A percentile compares a stretch with the other conserved stretches of the same genome.
Conservation (phyloP, 2,329 filamentous ascomycete species). For the Scolecobasidium constrictum region DNA sequence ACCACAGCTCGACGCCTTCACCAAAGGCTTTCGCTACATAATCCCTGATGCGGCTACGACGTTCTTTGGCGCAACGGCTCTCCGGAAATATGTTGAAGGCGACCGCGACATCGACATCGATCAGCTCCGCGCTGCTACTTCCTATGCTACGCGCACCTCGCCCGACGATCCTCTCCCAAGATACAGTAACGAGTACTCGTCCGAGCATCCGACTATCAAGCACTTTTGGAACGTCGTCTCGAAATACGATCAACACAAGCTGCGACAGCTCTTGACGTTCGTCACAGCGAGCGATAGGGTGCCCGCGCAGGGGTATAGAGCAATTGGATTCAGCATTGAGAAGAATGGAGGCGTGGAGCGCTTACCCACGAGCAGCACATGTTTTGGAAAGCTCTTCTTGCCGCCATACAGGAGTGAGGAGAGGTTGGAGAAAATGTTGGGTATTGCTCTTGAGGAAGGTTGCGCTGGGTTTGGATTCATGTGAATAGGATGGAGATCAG, state of each 20-base stretch:
- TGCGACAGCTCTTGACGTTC: conserved; percentile 74
- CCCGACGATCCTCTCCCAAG: conserved; percentile 39
- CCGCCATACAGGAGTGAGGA: conserved; percentile 69
- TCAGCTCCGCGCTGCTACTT: conserved; percentile 1
- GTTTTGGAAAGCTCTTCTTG: conserved; percentile 78
- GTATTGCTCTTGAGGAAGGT: conserved; percentile 78
- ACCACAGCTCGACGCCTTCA: conserved; percentile 71
- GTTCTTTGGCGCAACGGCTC: conserved; percentile 29
- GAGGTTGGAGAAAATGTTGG: conserved; percentile 61
- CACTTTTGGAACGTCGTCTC: conserved; percentile 80
- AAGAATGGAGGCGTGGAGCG: conserved; percentile 55
- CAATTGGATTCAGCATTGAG: conserved; percentile 75
- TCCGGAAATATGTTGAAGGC: conserved; percentile 77
- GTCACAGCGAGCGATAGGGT: conserved; percentile 88
- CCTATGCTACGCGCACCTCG: not conserved
- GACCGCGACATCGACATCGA: conserved; percentile 50
- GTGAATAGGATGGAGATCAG: conserved; percentile 24
- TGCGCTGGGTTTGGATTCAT: conserved; percentile 61
- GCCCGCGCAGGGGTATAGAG: conserved; percentile 74
- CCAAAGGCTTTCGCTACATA: conserved; percentile 67
- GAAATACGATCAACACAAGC: conserved; percentile 55
- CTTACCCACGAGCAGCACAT: conserved; percentile 83
- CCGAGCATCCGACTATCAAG: conserved; percentile 55
- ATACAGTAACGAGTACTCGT: conserved; percentile 71
- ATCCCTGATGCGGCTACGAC: conserved; percentile 59